A percentile compares a stretch with the other conserved stretches of the same genome.
Evolutionary conservation across 208 protist species (phyloP).

Genomic region (Crithidia brevicula): DNA sequence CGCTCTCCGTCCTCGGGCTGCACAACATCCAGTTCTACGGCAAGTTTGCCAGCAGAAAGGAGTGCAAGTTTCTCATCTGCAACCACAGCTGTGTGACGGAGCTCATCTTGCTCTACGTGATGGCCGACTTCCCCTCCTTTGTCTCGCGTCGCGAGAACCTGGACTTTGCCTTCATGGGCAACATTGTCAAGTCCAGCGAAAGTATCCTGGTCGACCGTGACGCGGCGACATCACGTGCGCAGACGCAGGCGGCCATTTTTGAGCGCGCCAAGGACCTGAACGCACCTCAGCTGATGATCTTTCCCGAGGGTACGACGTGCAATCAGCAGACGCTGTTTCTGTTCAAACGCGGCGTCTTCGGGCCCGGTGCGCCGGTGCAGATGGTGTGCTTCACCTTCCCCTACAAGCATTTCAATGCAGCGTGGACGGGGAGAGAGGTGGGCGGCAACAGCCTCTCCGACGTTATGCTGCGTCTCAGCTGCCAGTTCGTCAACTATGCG

Average conservation of each 20-base stretch:
- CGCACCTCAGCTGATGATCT: conserved; percentile 78
- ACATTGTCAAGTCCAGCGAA: conserved; percentile 45
- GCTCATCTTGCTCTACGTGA: conserved; percentile 66
- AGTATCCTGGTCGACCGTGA: conserved; percentile 83
- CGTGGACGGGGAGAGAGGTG: conserved; percentile 74
- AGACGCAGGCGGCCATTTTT: conserved; percentile 58
- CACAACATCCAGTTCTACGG: conserved; percentile 74
- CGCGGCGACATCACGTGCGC: conserved; percentile 51
- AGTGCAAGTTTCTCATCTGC: conserved; percentile 74
- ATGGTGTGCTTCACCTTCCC: conserved; percentile 87
- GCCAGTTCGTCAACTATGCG: conserved; percentile 86
- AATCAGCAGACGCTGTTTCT: conserved; percentile 81
- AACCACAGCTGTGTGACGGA: conserved; percentile 89
- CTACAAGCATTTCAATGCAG: conserved; percentile 89
- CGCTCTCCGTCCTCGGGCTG: conserved; percentile 52
- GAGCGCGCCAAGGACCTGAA: conserved; percentile 57
- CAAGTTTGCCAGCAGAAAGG: conserved; percentile 37
- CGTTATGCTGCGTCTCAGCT: conserved; percentile 70
- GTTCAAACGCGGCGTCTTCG: conserved; percentile 90
- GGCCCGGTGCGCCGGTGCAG: conserved; percentile 83
- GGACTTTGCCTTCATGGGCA: conserved; percentile 62
- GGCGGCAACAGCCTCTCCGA: conserved; percentile 75
- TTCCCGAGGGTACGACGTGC: conserved; percentile 88
- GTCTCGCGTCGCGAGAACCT: conserved; percentile 82
- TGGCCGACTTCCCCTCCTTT: conserved; percentile 74